These are phyloP conservation scores for Teratosphaeria pseudoeucalypti DNA, from an alignment of 2,329 filamentous ascomycete species.

Conservation along the genomic window DNA sequence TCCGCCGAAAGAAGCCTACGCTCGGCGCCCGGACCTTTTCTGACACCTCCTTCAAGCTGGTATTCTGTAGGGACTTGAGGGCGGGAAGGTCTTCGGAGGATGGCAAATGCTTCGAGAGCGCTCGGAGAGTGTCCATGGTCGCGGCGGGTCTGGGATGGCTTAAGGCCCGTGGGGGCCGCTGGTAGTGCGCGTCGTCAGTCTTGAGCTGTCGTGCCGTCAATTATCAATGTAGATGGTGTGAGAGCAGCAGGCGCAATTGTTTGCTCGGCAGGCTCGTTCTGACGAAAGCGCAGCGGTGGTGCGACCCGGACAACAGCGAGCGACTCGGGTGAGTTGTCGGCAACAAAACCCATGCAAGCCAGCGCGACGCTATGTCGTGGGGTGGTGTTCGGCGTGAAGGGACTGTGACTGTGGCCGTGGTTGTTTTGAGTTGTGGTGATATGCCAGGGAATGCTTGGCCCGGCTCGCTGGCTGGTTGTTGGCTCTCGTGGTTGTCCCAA, in stretches of 20 bases:
- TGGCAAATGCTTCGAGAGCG: constrained; percentile 36
- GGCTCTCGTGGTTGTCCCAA: not conserved
- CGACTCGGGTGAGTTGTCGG: constrained; percentile 5
- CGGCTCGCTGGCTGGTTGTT: not conserved
- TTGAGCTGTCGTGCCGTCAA: not conserved
- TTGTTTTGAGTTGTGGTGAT: not conserved
- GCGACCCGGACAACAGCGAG: constrained; percentile 1
- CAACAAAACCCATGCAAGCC: not conserved
- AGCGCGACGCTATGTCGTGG: not conserved
- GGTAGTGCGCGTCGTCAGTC: constrained; percentile 2
- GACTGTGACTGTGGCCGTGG: not conserved
- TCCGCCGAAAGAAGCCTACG: constrained; percentile 73
- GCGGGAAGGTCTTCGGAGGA: constrained; percentile 34
- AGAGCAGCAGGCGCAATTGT: not conserved
- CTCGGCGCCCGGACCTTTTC: constrained; percentile 28
- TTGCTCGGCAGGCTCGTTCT: not conserved
- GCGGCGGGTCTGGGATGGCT: constrained; percentile 8
- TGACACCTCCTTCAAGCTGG: constrained; percentile 11
- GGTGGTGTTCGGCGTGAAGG: not conserved
- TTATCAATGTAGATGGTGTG: not conserved
- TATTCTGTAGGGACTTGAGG: constrained; percentile 30
- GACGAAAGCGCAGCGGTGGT: not conserved
- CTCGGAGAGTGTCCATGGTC: constrained; percentile 34
- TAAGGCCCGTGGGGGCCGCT: constrained; percentile 8
- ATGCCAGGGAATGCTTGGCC: not conserved